phyloP scores from a whole-genome alignment of 768 basidiomycete species.

The Mycena indigotica region DNA sequence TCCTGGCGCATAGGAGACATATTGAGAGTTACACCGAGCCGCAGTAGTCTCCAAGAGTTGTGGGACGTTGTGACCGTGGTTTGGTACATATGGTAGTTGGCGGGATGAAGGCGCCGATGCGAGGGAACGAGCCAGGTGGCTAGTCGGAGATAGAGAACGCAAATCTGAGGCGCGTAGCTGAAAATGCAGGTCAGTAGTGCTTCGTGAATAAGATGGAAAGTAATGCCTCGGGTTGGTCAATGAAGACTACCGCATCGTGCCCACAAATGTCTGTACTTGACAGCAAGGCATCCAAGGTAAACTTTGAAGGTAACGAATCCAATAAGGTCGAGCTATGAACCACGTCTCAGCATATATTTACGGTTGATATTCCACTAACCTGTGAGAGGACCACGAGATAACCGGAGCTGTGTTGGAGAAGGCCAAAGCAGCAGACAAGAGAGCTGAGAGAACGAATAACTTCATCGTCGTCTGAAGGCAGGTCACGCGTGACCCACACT shows the following conservation, averaged over 20 bases:
- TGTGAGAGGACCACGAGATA: constrained; percentile 70
- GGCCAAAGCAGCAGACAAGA: constrained; percentile 52
- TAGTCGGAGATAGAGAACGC: constrained; percentile 55
- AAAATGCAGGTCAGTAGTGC: constrained; percentile 4
- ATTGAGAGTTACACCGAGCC: constrained; percentile 53
- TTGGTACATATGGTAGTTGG: constrained; percentile 63
- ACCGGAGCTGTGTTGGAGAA: constrained; percentile 67
- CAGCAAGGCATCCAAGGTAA: constrained; percentile 46
- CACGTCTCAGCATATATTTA: background rate
- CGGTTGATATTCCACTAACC: constrained; percentile 38
- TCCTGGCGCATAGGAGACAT: constrained; percentile 46
- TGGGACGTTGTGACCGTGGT: constrained; percentile 29
- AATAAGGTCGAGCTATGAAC: constrained; percentile 51
- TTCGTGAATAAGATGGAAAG: background rate
- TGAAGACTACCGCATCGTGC: constrained; percentile 65
- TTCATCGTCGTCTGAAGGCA: constrained; percentile 34
- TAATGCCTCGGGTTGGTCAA: constrained; percentile 66
- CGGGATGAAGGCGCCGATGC: constrained; percentile 53
- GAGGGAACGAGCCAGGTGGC: constrained; percentile 50
- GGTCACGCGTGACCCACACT: constrained; percentile 9
- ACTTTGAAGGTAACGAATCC: constrained; percentile 39
- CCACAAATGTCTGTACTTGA: constrained; percentile 53
- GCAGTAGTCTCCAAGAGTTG: constrained; percentile 46
- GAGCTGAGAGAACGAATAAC: constrained; percentile 47
- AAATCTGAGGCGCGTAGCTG: constrained; percentile 82